Evolutionary conservation across 108 stramenopile species (phyloP).

Genomic region (Hondaea fermentalgiana): DNA sequence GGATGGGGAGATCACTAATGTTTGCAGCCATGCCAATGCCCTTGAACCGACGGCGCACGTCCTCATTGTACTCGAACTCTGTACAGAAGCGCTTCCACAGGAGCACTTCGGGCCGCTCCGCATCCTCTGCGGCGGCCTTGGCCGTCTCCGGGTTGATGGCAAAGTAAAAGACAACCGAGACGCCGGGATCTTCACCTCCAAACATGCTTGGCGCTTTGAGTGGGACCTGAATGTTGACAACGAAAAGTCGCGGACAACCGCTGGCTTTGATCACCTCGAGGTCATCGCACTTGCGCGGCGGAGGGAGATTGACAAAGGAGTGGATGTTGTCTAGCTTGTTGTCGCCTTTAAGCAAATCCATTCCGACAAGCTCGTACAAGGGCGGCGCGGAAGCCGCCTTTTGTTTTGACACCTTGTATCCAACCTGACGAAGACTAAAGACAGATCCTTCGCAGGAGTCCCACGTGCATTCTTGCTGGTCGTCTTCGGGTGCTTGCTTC

Average conservation of each 20-base stretch:
- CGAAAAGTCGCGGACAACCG: background rate
- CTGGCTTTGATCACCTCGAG: background rate
- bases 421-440: background rate
- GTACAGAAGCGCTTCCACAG: background rate
- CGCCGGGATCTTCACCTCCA: background rate
- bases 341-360: background rate
- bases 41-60: background rate
- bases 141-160: background rate
- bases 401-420: background rate
- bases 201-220: background rate
- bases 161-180: background rate
- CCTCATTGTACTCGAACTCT: background rate
- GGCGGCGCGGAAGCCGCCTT: background rate
- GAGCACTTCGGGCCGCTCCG: background rate
- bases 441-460: background rate
- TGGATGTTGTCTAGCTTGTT: background rate
- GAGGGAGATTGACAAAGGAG: background rate
- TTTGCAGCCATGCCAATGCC: conserved; percentile 8
- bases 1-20: background rate
- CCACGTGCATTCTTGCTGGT: background rate
- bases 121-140: background rate
- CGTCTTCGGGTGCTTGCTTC: background rate
- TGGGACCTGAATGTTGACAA: background rate
- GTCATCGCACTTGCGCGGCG: background rate
- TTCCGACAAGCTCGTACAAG: background rate